A percentile compares a stretch with the other conserved stretches of the same genome.
Evolutionary conservation across 805 yeast species (phyloP).

Genomic region (Wickerhamomyces hampshirensis): DNA sequence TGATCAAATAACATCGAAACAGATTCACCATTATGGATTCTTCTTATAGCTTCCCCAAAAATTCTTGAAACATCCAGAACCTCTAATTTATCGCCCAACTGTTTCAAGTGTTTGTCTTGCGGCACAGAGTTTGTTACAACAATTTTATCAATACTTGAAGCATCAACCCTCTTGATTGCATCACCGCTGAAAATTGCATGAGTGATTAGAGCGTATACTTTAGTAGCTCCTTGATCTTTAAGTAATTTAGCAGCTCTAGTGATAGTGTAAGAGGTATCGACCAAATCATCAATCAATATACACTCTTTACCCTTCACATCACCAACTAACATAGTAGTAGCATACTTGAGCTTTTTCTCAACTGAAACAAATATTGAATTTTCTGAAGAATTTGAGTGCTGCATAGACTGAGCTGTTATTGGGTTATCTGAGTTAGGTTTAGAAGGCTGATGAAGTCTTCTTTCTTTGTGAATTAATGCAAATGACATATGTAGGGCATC

Average conservation of each 20-base stretch:
- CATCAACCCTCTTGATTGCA: constrained; percentile 66
- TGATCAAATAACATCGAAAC: constrained; percentile 92
- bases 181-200: constrained; percentile 94
- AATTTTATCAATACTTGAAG: constrained; percentile 72
- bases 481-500: constrained; percentile 84
- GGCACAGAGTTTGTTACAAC: constrained; percentile 92
- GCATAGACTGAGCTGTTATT: neutral
- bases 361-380: constrained; percentile 8
- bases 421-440: constrained; percentile 15
- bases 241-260: constrained; percentile 87
- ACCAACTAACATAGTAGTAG: constrained; percentile 94
- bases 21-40: constrained; percentile 96
- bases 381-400: constrained; percentile 1
- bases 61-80: constrained; percentile 84
- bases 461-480: constrained; percentile 93
- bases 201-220: constrained; percentile 82
- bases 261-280: constrained; percentile 89
- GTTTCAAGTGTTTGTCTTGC: constrained; percentile 54
- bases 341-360: constrained; percentile 35
- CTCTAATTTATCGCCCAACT: constrained; percentile 58
- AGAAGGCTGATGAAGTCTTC: constrained; percentile 44
- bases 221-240: constrained; percentile 88
- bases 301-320: constrained; percentile 85
- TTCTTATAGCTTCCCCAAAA: constrained; percentile 90
- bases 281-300: constrained; percentile 88